phyloP scores from a whole-genome alignment of 2,329 filamentous ascomycete genomes.

The Ascocoryne sarcoides region DNA sequence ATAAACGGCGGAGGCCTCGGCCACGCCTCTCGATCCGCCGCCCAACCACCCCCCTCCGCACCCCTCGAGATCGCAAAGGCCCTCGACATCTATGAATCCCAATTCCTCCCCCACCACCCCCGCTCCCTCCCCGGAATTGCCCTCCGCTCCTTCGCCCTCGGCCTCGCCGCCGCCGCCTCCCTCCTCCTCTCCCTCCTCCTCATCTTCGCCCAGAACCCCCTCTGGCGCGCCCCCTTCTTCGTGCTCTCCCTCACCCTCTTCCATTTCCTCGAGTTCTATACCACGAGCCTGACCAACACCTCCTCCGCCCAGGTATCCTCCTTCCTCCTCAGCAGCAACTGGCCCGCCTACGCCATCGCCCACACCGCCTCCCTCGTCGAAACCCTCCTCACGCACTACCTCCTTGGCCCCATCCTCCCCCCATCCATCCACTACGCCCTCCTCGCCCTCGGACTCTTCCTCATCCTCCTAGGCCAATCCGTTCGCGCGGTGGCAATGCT shows the following conservation, averaged over 20 bases:
- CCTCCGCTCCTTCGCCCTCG: slow-evolving; percentile 29
- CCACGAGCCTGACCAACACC: slow-evolving; percentile 78
- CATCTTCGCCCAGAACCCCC: slow-evolving; percentile 11
- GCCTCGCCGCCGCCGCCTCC: slow-evolving; percentile 18
- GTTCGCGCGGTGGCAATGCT: slow-evolving; percentile 79
- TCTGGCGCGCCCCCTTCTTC: slow-evolving; percentile 61
- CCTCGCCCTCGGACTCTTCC: slow-evolving; percentile 46
- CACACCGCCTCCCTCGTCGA: slow-evolving; percentile 69
- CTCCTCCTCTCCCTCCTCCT: slow-evolving; percentile 19
- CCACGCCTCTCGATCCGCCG: slow-evolving; percentile 1
- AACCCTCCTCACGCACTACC: slow-evolving; percentile 50
- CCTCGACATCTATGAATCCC: slow-evolving; percentile 21
- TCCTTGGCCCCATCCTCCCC: slow-evolving; percentile 33
- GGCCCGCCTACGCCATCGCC: slow-evolving; percentile 73
- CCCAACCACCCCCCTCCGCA: background rate
- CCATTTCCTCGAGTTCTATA: slow-evolving; percentile 96
- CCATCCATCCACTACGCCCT: slow-evolving; percentile 29
- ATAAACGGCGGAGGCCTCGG: no score
- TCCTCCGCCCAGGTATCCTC: slow-evolving; percentile 60
- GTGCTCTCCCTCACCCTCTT: slow-evolving; percentile 63
- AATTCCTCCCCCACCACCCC: slow-evolving; percentile 21
- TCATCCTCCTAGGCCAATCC: slow-evolving; percentile 63
- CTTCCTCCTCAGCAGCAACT: slow-evolving; percentile 81
- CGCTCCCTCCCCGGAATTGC: slow-evolving; percentile 32
- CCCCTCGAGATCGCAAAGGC: slow-evolving; percentile 15